Percentiles rank a stretch among this genome's conserved stretches.
phyloP scores from a whole-genome alignment of 2,329 filamentous ascomycete genomes.

The Hypoxylon sp. region DNA sequence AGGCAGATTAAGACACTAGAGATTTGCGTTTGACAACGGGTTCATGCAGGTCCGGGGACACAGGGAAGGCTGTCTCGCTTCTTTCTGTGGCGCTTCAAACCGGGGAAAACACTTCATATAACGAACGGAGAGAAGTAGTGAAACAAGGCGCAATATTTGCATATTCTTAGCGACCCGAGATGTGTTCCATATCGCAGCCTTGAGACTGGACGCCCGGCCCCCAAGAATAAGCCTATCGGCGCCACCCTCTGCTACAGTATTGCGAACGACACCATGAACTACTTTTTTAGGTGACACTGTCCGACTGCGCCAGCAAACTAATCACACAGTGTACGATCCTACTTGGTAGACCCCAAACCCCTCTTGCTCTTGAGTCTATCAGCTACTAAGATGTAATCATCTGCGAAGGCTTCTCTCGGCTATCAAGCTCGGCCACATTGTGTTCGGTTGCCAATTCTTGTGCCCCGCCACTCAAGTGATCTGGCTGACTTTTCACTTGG shows the following conservation, averaged over 20 bases:
- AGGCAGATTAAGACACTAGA: neutral
- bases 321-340: slow-evolving; percentile 6
- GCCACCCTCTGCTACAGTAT: neutral
- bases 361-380: too few relatives aligned
- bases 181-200: slow-evolving; percentile 2
- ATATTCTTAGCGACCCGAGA: too few relatives aligned
- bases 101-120: slow-evolving; percentile 4
- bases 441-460: too few relatives aligned
- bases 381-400: too few relatives aligned
- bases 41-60: neutral
- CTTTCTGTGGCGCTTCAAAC: neutral
- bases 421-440: neutral
- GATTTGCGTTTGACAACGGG: neutral
- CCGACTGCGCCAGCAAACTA: neutral
- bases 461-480: too few relatives aligned
- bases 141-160: neutral
- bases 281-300: neutral
- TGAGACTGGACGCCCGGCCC: neutral
- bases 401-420: too few relatives aligned
- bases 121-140: slow-evolving; percentile 1
- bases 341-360: neutral
- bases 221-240: neutral
- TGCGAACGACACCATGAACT: too few relatives aligned
- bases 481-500: too few relatives aligned
- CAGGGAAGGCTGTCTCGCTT: neutral